Conservation (phyloP, 2,329 filamentous ascomycete genomes). For the Nothomitra cinnamomea region DNA sequence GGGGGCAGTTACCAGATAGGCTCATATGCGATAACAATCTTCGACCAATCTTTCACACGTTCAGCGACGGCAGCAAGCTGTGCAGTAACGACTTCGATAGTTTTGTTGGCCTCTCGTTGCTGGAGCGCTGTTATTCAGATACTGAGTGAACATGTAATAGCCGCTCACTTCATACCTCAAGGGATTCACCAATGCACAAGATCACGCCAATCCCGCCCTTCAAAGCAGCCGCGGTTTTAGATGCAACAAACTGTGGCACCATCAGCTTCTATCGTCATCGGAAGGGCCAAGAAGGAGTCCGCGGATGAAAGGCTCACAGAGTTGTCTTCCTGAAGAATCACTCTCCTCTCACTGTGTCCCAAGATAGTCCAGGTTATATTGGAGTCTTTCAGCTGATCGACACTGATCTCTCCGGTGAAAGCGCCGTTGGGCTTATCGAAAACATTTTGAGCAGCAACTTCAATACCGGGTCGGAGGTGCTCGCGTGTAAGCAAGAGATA, state of each 20-base stretch:
- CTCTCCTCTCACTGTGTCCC: constrained; percentile 89
- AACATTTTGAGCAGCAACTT: constrained; percentile 91
- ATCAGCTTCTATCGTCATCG: not conserved
- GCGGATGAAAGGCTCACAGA: constrained; percentile 24
- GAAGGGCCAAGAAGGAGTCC: not conserved
- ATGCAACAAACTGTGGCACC: constrained; percentile 50
- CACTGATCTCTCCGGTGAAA: constrained; percentile 93
- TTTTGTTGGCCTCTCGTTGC: constrained; percentile 74
- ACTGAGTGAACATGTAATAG: constrained; percentile 7
- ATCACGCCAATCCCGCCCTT: constrained; percentile 81
- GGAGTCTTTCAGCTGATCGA: constrained; percentile 76
- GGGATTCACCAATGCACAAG: constrained; percentile 91
- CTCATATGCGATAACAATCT: constrained; percentile 95
- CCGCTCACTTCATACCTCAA: constrained; percentile 37
- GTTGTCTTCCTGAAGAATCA: constrained; percentile 75
- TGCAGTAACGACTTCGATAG: constrained; percentile 65
- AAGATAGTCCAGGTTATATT: constrained; percentile 80
- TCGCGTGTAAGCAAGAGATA: constrained; percentile 82
- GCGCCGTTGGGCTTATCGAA: constrained; percentile 94
- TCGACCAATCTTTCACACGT: constrained; percentile 71
- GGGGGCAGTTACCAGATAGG: constrained; percentile 58
- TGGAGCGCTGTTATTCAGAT: constrained; percentile 11
- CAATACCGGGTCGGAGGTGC: constrained; percentile 55
- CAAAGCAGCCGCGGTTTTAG: constrained; percentile 86
- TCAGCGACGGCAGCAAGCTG: constrained; percentile 75